Conservation (phyloP, 768 basidiomycete genomes). For the Rhodotorula toruloides region DNA sequence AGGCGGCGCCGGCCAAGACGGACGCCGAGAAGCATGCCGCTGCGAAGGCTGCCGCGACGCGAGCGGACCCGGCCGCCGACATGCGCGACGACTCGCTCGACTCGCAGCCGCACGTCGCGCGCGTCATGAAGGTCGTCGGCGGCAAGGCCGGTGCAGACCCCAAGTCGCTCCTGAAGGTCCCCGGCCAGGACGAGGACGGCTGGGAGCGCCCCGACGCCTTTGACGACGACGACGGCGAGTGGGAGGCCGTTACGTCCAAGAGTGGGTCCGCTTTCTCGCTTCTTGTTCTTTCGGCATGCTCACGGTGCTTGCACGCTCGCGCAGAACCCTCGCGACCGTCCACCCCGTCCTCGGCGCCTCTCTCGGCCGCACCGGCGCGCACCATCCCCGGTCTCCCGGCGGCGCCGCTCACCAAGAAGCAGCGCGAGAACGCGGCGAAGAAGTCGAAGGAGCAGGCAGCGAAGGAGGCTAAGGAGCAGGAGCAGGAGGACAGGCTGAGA, state of each 20-base stretch:
- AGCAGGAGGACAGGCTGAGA: slow-evolving; percentile 22
- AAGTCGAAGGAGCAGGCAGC: slow-evolving; percentile 20
- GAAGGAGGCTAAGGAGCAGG: slow-evolving; percentile 15
- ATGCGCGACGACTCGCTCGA: slow-evolving; percentile 31
- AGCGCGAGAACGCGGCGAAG: slow-evolving; percentile 33
- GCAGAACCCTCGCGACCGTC: slow-evolving; percentile 29
- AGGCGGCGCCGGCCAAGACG: not conserved
- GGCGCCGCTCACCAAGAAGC: slow-evolving; percentile 26
- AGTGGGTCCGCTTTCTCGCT: slow-evolving; percentile 9
- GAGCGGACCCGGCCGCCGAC: slow-evolving; percentile 10
- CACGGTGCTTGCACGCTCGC: not conserved
- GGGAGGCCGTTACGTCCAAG: slow-evolving; percentile 29
- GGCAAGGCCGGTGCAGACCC: slow-evolving; percentile 23
- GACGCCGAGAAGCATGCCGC: slow-evolving; percentile 5
- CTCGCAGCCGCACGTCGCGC: slow-evolving; percentile 6
- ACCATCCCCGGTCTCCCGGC: slow-evolving; percentile 21
- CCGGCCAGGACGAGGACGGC: slow-evolving; percentile 3
- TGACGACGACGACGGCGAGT: slow-evolving; percentile 29
- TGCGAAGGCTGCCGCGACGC: not conserved
- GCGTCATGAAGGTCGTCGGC: slow-evolving; percentile 33
- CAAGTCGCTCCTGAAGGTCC: not conserved
- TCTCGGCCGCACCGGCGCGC: not conserved
- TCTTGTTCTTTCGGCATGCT: not conserved
- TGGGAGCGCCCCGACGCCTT: slow-evolving; percentile 29
- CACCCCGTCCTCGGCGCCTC: slow-evolving; percentile 4